Evolutionary conservation across 2,329 filamentous ascomycete genomes (phyloP), one percentile per base, ranked within the genome.

Genomic region (Camptophora hylomeconis): DNA sequence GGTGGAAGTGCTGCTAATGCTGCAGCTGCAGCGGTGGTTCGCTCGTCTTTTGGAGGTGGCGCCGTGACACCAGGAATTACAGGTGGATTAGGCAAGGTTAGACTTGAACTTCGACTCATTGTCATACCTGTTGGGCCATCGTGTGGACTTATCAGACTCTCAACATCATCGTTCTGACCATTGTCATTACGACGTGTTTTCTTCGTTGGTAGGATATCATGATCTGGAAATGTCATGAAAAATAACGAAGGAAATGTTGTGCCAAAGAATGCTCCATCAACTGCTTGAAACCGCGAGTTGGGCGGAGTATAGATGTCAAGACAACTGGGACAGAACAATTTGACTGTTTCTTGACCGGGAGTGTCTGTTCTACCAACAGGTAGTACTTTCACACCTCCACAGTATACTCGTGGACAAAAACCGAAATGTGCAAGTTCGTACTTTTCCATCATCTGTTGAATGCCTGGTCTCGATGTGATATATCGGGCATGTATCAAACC

Each of bases 391-490:
- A 83, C 80, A 36, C 80, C 78, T 46, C 84, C 80, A 66, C 89
- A 98, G 57, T 87, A 75, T 35, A 87, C 92, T 35, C 89, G 74
- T n/a, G 89, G 89, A 54, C 89, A 98, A 44, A 79, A 76, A 30
- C 89, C 89, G 51, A 98, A 98, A 60, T 98, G 87, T 37, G 86
- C 80, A 26, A 92, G 69, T 56, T 95, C 87, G 63, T 95, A 98
- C 57, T 98, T 98, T 57, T 98, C 89, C 39, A 86, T 83, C 89
- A 98, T 98, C 54, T 94, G 86, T 58, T 95, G 87, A 47, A 98
- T 95, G 29, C 89, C 89, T 2, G 82, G 83, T 35, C 89, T 72
- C 14, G 86, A 94, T 49, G 86, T 95, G 59, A 98, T 95, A 58
- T 94, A 98, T 33, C 89, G 80, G 56, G 95, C 89, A 60, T 98